Conservation (phyloP, 768 basidiomycete species). For the Ephemerocybe angulata region DNA sequence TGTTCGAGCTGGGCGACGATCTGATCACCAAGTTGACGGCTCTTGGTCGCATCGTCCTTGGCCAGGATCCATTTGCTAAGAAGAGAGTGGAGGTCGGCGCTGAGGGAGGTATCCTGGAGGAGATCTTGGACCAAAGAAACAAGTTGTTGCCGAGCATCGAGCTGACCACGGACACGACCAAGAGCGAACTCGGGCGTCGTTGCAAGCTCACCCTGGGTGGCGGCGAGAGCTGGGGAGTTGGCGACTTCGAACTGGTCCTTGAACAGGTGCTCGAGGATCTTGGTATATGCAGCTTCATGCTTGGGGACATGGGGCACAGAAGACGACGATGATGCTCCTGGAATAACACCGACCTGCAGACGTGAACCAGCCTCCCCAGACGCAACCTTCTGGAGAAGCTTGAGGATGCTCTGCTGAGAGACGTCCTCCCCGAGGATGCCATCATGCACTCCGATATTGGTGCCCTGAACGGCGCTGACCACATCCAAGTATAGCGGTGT, state of each 20-base stretch:
- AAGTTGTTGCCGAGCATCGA: constrained; percentile 72
- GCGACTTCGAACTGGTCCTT: constrained; percentile 73
- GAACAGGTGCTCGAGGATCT: constrained; percentile 81
- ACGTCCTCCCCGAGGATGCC: constrained; percentile 56
- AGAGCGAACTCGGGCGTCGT: constrained; percentile 95
- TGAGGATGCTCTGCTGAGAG: constrained; percentile 42
- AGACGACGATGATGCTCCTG: constrained; percentile 25
- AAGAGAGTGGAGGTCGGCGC: constrained; percentile 60
- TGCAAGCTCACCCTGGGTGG: constrained; percentile 66
- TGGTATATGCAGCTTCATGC: constrained; percentile 90
- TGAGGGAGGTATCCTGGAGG: constrained; percentile 47
- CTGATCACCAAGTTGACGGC: constrained; percentile 53
- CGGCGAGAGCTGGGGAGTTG: constrained; percentile 76
- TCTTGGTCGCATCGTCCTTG: constrained; percentile 67
- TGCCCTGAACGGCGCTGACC: constrained; percentile 65
- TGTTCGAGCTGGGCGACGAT: constrained; percentile 51
- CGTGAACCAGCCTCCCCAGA: constrained; percentile 36
- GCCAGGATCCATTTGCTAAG: constrained; percentile 78
- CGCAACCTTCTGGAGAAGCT: constrained; percentile 45
- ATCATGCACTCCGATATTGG: constrained; percentile 55
- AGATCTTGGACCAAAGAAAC: constrained; percentile 60
- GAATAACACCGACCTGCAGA: constrained; percentile 45
- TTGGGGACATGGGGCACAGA: constrained; percentile 68
- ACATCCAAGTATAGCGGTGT: constrained; percentile 84
- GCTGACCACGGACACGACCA: constrained; percentile 81